Conservation (phyloP, 768 basidiomycete genomes). For the Psilocybe tampanensis region DNA sequence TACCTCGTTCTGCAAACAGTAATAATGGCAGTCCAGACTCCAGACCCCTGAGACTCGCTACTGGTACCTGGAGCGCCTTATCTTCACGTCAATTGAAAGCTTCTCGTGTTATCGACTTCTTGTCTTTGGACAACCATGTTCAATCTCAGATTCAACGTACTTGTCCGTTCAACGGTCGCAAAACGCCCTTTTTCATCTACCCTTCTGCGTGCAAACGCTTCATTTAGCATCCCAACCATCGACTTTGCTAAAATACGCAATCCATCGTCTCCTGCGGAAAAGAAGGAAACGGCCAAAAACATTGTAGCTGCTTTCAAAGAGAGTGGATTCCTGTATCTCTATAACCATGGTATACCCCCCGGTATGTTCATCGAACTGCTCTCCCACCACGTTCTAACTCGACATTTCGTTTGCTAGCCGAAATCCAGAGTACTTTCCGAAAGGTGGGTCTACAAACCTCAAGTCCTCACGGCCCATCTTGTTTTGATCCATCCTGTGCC, state of each 20-base stretch:
- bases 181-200: conserved; percentile 30
- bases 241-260: conserved; percentile 72
- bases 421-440: conserved; percentile 60
- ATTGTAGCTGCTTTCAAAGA: conserved; percentile 80
- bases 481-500: conserved; percentile 7
- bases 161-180: conserved; percentile 17
- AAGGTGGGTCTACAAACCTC: conserved; percentile 47
- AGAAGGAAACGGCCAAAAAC: conserved; percentile 61
- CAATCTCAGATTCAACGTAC: conserved; percentile 22
- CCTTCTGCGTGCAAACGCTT: conserved; percentile 19
- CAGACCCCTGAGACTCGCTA: no score
- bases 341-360: conserved; percentile 68
- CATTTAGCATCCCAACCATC: conserved; percentile 73
- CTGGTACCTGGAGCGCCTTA: no score
- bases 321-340: conserved; percentile 80
- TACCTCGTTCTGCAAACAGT: no score
- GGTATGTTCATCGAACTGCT: conserved; percentile 26
- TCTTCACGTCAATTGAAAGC: no score
- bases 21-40: no score
- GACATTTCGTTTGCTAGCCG: conserved; percentile 27
- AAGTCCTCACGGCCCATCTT: background rate
- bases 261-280: conserved; percentile 53
- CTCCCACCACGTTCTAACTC: background rate
- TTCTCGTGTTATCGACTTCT: no score
- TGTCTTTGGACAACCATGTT: no score